Conservation (phyloP, 352 stramenopile species). For the Phytophthora litchii region DNA sequence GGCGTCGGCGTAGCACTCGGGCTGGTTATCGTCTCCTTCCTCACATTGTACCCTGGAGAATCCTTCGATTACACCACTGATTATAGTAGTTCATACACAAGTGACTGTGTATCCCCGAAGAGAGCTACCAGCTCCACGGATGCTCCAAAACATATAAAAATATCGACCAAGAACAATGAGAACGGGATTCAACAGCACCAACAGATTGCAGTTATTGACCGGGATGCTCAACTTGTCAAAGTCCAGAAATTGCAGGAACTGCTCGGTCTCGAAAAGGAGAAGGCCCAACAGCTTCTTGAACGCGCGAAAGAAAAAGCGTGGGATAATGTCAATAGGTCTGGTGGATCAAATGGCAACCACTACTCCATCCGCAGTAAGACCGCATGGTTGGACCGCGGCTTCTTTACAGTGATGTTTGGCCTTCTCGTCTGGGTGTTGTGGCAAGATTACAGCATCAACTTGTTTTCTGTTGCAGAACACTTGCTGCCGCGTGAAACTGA, state of each 20-base stretch:
- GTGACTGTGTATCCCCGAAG: neutral
- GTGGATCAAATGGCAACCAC: neutral
- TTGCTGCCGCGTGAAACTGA: slow-evolving; percentile 59
- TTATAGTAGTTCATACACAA: neutral
- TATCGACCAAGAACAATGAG: neutral
- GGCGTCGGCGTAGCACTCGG: slow-evolving; percentile 47
- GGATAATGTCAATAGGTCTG: slow-evolving; percentile 8
- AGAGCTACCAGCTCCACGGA: neutral
- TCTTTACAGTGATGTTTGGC: slow-evolving; percentile 44
- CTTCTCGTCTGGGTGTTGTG: slow-evolving; percentile 54
- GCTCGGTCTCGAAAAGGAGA: slow-evolving; percentile 53
- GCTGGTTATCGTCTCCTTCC: slow-evolving; percentile 44
- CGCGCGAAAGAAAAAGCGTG: slow-evolving; percentile 44
- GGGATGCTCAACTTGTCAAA: slow-evolving; percentile 38
- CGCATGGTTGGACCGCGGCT: slow-evolving; percentile 47
- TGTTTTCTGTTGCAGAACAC: slow-evolving; percentile 43
- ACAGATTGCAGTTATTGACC: slow-evolving; percentile 38
- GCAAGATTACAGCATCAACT: slow-evolving; percentile 62
- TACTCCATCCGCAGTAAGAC: slow-evolving; percentile 36
- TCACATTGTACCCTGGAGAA: slow-evolving; percentile 59
- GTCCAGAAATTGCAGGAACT: slow-evolving; percentile 65
- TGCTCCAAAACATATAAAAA: neutral
- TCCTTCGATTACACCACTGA: slow-evolving; percentile 57
- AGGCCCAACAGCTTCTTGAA: slow-evolving; percentile 46
- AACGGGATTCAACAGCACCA: slow-evolving; percentile 3